These are phyloP conservation scores for Boletus rubropictus DNA, from an alignment of 768 basidiomycete genomes.

Conservation along the genomic window DNA sequence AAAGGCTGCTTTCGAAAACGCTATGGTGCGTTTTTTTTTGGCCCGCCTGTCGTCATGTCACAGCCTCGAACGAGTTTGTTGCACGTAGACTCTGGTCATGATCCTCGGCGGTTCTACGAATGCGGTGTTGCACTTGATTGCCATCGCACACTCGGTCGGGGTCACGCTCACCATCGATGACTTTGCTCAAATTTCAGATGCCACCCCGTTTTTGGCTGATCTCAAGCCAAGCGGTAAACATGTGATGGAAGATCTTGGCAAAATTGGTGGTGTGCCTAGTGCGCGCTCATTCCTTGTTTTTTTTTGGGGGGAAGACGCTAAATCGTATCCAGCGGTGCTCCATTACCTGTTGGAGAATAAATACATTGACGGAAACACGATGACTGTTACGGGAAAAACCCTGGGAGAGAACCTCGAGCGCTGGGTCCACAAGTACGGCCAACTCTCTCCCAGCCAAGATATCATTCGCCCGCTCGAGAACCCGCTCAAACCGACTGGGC, in stretches of 20 bases:
- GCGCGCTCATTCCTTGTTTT: constrained; percentile 27
- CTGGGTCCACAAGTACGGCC: constrained; percentile 78
- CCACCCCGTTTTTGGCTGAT: constrained; percentile 90
- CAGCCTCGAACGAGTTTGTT: constrained; percentile 3
- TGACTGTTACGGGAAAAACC: constrained; percentile 88
- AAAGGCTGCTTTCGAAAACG: constrained; percentile 92
- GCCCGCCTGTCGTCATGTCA: constrained; percentile 6
- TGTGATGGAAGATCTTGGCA: constrained; percentile 97
- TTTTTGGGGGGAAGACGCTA: neutral
- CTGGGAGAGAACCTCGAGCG: constrained; percentile 89
- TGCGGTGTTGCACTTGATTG: constrained; percentile 94
- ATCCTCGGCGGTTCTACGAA: constrained; percentile 97
- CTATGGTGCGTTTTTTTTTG: constrained; percentile 57
- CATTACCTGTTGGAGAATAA: constrained; percentile 81
- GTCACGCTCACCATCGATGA: constrained; percentile 86
- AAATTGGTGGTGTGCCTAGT: constrained; percentile 96
- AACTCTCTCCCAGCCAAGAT: constrained; percentile 68
- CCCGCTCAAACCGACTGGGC: constrained; percentile 86
- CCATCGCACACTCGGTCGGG: constrained; percentile 93
- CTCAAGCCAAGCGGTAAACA: constrained; percentile 97
- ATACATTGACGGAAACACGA: constrained; percentile 81
- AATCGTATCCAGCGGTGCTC: constrained; percentile 58
- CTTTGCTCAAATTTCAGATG: constrained; percentile 90
- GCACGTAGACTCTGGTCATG: constrained; percentile 81
- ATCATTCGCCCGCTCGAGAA: constrained; percentile 82